A percentile compares a stretch with the other conserved stretches of the same genome.
These are phyloP conservation scores for Ogataea trehalophila DNA, from an alignment of 805 yeast species.

Conservation along the genomic window DNA sequence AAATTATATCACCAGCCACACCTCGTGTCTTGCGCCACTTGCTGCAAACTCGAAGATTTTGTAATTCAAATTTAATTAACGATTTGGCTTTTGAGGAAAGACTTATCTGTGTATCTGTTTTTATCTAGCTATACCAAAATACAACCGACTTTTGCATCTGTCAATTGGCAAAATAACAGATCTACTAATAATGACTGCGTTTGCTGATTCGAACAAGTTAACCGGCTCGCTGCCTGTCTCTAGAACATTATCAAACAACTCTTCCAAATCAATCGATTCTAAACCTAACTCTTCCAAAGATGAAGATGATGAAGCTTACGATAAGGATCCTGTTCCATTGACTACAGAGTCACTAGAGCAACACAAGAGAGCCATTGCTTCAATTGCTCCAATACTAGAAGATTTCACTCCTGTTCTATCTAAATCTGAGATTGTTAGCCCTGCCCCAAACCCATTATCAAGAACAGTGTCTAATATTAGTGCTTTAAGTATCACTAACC, in stretches of 20 bases:
- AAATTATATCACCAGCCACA: too few species aligned
- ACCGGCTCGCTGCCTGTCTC: constrained; percentile 3
- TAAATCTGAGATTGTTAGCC: constrained; percentile 32
- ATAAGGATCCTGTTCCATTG: constrained; percentile 23
- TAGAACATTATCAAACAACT: constrained; percentile 19
- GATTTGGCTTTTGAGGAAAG: too few species aligned
- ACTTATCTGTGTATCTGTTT: too few species aligned
- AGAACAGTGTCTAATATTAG: constrained; percentile 30
- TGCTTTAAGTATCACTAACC: constrained; percentile 24
- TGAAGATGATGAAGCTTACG: constrained; percentile 20
- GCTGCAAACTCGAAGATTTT: background rate
- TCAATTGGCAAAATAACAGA: too few species aligned
- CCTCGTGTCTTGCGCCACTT: background rate
- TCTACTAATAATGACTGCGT: background rate
- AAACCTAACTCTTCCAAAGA: constrained; percentile 14
- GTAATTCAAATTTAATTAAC: too few species aligned
- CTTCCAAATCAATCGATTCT: constrained; percentile 21
- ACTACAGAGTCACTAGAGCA: constrained; percentile 30
- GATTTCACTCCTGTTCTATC: constrained; percentile 73
- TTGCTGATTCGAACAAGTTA: background rate
- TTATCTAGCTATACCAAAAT: too few species aligned
- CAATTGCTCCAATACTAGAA: constrained; percentile 68
- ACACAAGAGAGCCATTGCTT: constrained; percentile 62
- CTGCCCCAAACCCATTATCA: constrained; percentile 27
- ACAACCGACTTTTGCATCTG: background rate